These are phyloP conservation scores for Sclerospora graminicola DNA, from an alignment of 352 stramenopile genomes.

Conservation along the genomic window DNA sequence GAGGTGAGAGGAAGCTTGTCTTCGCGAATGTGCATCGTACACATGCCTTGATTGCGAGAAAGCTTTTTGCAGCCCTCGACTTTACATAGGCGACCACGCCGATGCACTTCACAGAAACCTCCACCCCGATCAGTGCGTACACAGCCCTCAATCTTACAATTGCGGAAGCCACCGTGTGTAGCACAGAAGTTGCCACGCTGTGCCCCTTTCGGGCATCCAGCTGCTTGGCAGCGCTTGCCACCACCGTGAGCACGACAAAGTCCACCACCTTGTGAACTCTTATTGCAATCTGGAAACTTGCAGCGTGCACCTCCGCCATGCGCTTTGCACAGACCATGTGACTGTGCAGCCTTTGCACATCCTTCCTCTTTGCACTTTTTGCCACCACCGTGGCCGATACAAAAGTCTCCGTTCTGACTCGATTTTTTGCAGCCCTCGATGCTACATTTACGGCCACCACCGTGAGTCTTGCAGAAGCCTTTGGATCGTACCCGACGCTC, in stretches of 20 bases:
- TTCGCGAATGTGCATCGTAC: constrained; percentile 84
- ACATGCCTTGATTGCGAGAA: constrained; percentile 80
- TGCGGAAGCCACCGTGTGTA: constrained; percentile 77
- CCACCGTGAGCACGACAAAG: constrained; percentile 71
- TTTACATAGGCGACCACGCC: constrained; percentile 69
- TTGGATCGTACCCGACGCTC: constrained; percentile 65
- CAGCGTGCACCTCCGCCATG: constrained; percentile 76
- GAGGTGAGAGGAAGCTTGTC: constrained; percentile 39
- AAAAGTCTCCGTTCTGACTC: constrained; percentile 81
- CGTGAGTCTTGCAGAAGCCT: constrained; percentile 81
- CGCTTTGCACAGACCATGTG: constrained; percentile 74
- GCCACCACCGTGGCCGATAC: constrained; percentile 77
- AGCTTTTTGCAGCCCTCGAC: constrained; percentile 84
- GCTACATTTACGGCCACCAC: constrained; percentile 70
- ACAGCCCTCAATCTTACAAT: constrained; percentile 79
- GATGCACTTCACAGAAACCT: constrained; percentile 81
- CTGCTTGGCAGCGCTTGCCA: constrained; percentile 66
- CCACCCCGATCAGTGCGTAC: constrained; percentile 73
- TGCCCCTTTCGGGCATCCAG: constrained; percentile 64
- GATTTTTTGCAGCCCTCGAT: constrained; percentile 83
- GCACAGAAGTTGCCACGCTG: constrained; percentile 82
- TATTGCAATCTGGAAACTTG: constrained; percentile 78
- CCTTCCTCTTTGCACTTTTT: constrained; percentile 81
- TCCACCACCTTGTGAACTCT: constrained; percentile 67
- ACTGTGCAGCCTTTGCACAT: constrained; percentile 80